Conservation (phyloP, 805 yeast genomes). For the Teunomyces pallodes region DNA sequence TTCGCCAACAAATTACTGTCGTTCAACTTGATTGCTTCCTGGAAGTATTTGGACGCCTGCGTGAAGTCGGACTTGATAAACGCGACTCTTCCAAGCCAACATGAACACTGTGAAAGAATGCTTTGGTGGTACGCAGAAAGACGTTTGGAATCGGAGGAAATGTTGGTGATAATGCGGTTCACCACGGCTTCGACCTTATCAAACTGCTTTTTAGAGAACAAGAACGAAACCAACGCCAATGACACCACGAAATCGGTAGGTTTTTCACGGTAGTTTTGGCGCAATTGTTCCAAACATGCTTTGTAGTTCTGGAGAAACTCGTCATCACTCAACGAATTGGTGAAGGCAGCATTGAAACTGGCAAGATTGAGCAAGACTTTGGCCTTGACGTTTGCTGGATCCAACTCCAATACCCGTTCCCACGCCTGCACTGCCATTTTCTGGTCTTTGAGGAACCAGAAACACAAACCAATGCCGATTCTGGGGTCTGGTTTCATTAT, state of each 20-base stretch:
- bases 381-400: constrained; percentile 59
- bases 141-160: constrained; percentile 13
- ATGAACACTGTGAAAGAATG: constrained; percentile 39
- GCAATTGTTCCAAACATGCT: constrained; percentile 51
- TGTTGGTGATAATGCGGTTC: constrained; percentile 40
- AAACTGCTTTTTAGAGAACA: constrained; percentile 65
- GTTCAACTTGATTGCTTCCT: constrained; percentile 65
- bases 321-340: constrained; percentile 53
- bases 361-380: constrained; percentile 65
- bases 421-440: constrained; percentile 78
- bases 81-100: constrained; percentile 84
- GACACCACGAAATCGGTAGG: constrained; percentile 60
- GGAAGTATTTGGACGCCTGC: constrained; percentile 70
- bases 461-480: constrained; percentile 91
- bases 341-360: constrained; percentile 61
- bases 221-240: constrained; percentile 65
- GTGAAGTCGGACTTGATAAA: constrained; percentile 59
- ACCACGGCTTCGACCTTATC: constrained; percentile 57
- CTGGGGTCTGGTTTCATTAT: constrained; percentile 85
- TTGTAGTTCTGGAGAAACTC: constrained; percentile 62
- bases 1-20: constrained; percentile 67
- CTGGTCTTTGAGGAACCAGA: constrained; percentile 81
- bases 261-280: constrained; percentile 35
- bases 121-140: constrained; percentile 28
- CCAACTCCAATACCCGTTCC: constrained; percentile 71